phyloP scores from a whole-genome alignment of 164 flowering plant species.

The Warburgia ugandensis region DNA sequence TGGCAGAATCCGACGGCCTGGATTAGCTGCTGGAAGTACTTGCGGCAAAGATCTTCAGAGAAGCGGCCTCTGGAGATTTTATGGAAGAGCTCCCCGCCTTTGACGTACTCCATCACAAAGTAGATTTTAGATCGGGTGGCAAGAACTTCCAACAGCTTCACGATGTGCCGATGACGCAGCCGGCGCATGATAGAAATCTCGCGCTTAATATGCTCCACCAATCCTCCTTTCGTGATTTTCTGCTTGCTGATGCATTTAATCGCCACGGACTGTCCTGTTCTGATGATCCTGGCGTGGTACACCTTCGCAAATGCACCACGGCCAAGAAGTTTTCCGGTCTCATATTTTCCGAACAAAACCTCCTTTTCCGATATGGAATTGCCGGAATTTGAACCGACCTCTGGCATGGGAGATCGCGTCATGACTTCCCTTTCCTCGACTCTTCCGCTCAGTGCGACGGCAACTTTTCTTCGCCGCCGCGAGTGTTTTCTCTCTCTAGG shows the following conservation, averaged over 20 bases:
- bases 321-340: conserved; percentile 56
- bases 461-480: too few species aligned
- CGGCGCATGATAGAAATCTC: conserved; percentile 67
- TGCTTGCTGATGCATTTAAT: conserved; percentile 53
- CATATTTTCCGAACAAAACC: conserved; percentile 42
- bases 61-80: conserved; percentile 43
- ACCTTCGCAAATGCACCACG: conserved; percentile 71
- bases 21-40: conserved; percentile 60
- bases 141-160: conserved; percentile 50
- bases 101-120: conserved; percentile 66
- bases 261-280: conserved; percentile 62
- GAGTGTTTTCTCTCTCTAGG: too few species aligned
- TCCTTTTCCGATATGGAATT: not conserved
- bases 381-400: not conserved
- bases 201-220: conserved; percentile 32
- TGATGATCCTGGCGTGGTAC: conserved; percentile 46
- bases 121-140: conserved; percentile 61
- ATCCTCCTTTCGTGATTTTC: conserved; percentile 30
- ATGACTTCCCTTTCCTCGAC: too few species aligned
- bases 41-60: conserved; percentile 59
- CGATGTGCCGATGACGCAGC: conserved; percentile 51
- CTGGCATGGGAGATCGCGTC: too few species aligned
- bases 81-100: conserved; percentile 67
- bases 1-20: conserved; percentile 67
- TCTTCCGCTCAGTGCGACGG: too few species aligned